These are phyloP conservation scores for Xylaria sp. DNA, from an alignment of 2,329 filamentous ascomycete genomes.

Conservation along the genomic window DNA sequence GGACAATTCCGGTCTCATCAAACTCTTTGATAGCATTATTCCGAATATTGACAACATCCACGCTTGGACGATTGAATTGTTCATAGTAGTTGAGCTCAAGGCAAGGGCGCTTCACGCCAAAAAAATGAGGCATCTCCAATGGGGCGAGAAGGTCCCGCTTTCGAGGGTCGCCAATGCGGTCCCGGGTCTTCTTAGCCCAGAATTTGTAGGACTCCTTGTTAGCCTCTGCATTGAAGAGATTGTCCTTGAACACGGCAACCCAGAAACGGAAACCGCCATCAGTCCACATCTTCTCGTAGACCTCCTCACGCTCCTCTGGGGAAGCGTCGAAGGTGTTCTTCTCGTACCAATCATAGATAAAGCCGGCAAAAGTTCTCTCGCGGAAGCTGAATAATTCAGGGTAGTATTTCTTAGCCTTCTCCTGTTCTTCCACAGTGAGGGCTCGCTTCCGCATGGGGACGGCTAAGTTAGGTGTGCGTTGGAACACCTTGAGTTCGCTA, in stretches of 20 bases:
- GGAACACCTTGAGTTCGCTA: conserved; percentile 67
- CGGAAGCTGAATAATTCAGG: conserved; percentile 63
- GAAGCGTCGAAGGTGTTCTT: conserved; percentile 66
- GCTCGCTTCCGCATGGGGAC: conserved; percentile 66
- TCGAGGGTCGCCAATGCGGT: conserved; percentile 59
- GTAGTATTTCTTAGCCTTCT: conserved; percentile 56
- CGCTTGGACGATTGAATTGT: conserved; percentile 56
- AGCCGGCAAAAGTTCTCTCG: conserved; percentile 65
- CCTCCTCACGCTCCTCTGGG: conserved; percentile 58
- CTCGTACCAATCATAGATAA: conserved; percentile 65
- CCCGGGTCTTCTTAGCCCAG: conserved; percentile 62
- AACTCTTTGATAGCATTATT: conserved; percentile 54
- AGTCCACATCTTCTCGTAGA: conserved; percentile 60
- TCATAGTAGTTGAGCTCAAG: conserved; percentile 58
- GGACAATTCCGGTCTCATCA: conserved; percentile 53
- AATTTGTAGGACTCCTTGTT: conserved; percentile 66
- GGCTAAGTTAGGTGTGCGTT: conserved; percentile 73
- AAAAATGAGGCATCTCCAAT: conserved; percentile 58
- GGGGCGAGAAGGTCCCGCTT: conserved; percentile 64
- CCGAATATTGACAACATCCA: conserved; percentile 56
- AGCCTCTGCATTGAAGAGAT: conserved; percentile 55
- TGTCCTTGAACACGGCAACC: conserved; percentile 65
- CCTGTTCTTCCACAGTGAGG: conserved; percentile 62
- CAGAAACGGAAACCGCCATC: conserved; percentile 66
- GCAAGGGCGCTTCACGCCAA: conserved; percentile 46